phyloP scores from a whole-genome alignment of 1,139 yeast species.

The Saccharomyces hybrid region DNA sequence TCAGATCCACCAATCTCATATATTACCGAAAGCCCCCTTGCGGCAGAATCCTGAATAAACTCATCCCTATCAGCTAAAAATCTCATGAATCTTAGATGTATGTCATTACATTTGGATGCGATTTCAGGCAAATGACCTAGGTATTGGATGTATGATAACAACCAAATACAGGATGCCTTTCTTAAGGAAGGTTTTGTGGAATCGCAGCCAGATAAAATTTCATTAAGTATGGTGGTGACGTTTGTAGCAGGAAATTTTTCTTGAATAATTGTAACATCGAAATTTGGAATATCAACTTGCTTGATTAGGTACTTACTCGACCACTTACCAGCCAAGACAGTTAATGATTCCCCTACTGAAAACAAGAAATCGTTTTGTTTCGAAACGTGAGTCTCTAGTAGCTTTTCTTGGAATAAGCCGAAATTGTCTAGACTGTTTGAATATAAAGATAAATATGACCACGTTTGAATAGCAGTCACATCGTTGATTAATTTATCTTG shows the following conservation, averaged over 20 bases:
- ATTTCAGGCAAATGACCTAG: slow-evolving; percentile 47
- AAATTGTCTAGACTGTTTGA: slow-evolving; percentile 25
- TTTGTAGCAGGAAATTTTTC: slow-evolving; percentile 7
- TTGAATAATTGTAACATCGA: slow-evolving; percentile 12
- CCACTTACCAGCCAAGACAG: slow-evolving; percentile 74
- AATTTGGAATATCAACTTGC: slow-evolving; percentile 40
- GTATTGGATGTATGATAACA: slow-evolving; percentile 70
- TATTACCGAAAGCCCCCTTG: slow-evolving; percentile 75
- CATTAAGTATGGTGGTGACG: slow-evolving; percentile 35
- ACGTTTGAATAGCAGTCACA: slow-evolving; percentile 51
- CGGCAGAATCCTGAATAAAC: slow-evolving; percentile 85
- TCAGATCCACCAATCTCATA: slow-evolving; percentile 71
- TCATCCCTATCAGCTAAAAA: slow-evolving; percentile 78
- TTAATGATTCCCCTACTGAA: slow-evolving; percentile 77
- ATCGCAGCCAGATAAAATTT: slow-evolving; percentile 46
- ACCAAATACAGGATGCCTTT: slow-evolving; percentile 79
- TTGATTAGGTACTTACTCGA: slow-evolving; percentile 48
- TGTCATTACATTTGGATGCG: slow-evolving; percentile 28
- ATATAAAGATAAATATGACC: slow-evolving; percentile 49
- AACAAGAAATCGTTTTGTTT: slow-evolving; percentile 71
- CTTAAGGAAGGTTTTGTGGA: slow-evolving; percentile 67
- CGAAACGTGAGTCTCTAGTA: slow-evolving; percentile 54
- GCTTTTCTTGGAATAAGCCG: slow-evolving; percentile 37
- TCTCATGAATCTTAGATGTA: slow-evolving; percentile 68
- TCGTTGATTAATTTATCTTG: slow-evolving; percentile 43